These are phyloP conservation scores for Blastobotrys robertii DNA, from an alignment of 805 yeast genomes.

Conservation along the genomic window DNA sequence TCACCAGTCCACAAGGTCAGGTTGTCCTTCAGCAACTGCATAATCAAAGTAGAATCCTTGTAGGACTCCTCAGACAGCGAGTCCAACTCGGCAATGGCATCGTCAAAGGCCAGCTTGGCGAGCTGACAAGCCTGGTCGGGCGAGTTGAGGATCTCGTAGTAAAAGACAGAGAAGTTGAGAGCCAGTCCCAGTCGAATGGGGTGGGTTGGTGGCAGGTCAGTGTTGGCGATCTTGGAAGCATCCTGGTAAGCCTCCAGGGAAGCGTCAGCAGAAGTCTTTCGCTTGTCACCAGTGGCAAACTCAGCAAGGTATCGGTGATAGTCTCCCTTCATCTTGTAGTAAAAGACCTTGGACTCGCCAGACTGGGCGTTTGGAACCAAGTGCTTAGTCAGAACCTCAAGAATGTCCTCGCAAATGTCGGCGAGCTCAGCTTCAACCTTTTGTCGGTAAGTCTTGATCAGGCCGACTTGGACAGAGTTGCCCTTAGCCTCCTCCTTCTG, in stretches of 20 bases:
- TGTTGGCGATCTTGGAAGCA: constrained; percentile 94
- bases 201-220: constrained; percentile 96
- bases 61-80: constrained; percentile 95
- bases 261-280: constrained; percentile 84
- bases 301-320: constrained; percentile 98
- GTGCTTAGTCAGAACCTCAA: constrained; percentile 77
- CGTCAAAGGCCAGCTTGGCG: constrained; percentile 98
- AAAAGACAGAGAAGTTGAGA: constrained; percentile 93
- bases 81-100: constrained; percentile 97
- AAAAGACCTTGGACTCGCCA: constrained; percentile 96
- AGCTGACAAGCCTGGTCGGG: constrained; percentile 98
- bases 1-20: constrained; percentile 74
- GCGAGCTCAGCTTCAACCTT: constrained; percentile 90
- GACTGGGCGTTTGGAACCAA: constrained; percentile 90
- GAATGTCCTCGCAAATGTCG: constrained; percentile 88
- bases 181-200: constrained; percentile 98
- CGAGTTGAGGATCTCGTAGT: constrained; percentile 94
- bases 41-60: constrained; percentile 96
- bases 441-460: constrained; percentile 89
- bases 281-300: constrained; percentile 83
- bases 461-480: constrained; percentile 77
- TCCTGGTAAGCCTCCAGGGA: constrained; percentile 91
- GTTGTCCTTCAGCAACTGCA: constrained; percentile 98
- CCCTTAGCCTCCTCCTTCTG: constrained; percentile 97
- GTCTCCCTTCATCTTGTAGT: constrained; percentile 99